phyloP scores from a whole-genome alignment of 768 basidiomycete species.

The Hortiboletus flavorubellus region DNA sequence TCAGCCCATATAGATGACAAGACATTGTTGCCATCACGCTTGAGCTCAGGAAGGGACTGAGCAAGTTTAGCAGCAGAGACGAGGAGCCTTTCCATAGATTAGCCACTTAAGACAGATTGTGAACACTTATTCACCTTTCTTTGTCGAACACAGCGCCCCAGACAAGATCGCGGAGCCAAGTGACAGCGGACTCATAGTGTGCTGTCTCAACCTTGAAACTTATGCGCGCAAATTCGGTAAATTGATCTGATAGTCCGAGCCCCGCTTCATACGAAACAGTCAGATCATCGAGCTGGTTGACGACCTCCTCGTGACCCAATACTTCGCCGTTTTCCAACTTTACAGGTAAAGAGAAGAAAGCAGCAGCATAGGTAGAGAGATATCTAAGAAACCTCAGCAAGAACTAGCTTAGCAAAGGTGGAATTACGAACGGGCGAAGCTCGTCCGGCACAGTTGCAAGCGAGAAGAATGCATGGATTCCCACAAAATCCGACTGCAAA shows the following conservation, averaged over 20 bases:
- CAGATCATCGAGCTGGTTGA: constrained; percentile 85
- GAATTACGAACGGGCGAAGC: constrained; percentile 56
- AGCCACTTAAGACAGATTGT: neutral
- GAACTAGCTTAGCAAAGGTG: constrained; percentile 23
- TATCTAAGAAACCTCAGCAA: constrained; percentile 45
- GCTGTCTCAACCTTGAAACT: constrained; percentile 81
- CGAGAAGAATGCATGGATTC: constrained; percentile 76
- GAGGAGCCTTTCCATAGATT: constrained; percentile 53
- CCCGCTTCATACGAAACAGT: constrained; percentile 83
- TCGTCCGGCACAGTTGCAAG: constrained; percentile 65
- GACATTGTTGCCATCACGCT: constrained; percentile 84
- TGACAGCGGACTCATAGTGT: constrained; percentile 76
- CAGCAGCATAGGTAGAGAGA: constrained; percentile 69
- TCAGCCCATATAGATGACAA: constrained; percentile 67
- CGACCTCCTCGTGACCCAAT: constrained; percentile 84
- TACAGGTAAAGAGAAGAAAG: constrained; percentile 90
- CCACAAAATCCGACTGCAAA: constrained; percentile 85
- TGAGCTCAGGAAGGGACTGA: constrained; percentile 86
- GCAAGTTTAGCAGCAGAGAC: constrained; percentile 85
- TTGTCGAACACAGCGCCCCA: constrained; percentile 73
- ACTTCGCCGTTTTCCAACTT: constrained; percentile 62
- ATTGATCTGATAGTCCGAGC: constrained; percentile 61
- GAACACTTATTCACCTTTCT: constrained; percentile 53
- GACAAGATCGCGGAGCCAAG: constrained; percentile 82
- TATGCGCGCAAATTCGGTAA: constrained; percentile 71